Base-by-base conservation (phyloP, 768 basidiomycete species). In the Naganishia vishniacii region DNA sequence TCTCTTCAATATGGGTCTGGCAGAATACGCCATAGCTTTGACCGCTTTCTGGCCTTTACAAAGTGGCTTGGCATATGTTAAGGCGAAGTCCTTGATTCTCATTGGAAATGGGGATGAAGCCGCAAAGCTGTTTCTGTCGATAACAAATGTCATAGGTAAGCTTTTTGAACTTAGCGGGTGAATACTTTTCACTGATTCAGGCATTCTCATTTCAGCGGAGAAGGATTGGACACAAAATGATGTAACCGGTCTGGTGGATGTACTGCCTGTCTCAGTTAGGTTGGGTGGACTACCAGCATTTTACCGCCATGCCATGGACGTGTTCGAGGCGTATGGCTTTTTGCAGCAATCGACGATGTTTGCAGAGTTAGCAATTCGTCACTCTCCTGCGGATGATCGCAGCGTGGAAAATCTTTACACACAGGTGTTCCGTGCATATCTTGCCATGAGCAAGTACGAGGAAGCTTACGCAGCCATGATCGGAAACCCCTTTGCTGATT, bases 391-490 rank as follows among this genome's bases (percentile, higher is more conserved):
- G 18, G 82, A 80, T 20, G 76, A 77, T 18, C 83, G 86, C 67
- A 84, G 83, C 11, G 80, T 83, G 48, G 81, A 85, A n/a, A 45
- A 7, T 18, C 76, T 97, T 25, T 94, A 92, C 91, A 82, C 81
- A 66, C 86, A 81, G 63, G 80, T 92, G 20, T 88, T 88, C 76
- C 83, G 85, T 71, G 88, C 88, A 29, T 83, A 86, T 59, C 84
- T 84, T 20, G 86, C 88, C 49, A 79, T 89, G 44, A 84, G 83
- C 6, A 79, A 82, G 67, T 95, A 87, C 78, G 90, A 93, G 70
- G 86, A 91, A 70, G 94, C 95, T 1, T 97, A 97, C 77, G 81
- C 85, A 47, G 80, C 85, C 25, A 77, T 97, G 71, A 84, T 88
- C 73, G 81, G 84, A 20, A 83, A 83, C 7, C 90, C 92, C 5